Evolutionary conservation across 169 alveolate species (phyloP), one percentile per base, ranked within the genome.

Genomic region (Plasmodium berghei): DNA sequence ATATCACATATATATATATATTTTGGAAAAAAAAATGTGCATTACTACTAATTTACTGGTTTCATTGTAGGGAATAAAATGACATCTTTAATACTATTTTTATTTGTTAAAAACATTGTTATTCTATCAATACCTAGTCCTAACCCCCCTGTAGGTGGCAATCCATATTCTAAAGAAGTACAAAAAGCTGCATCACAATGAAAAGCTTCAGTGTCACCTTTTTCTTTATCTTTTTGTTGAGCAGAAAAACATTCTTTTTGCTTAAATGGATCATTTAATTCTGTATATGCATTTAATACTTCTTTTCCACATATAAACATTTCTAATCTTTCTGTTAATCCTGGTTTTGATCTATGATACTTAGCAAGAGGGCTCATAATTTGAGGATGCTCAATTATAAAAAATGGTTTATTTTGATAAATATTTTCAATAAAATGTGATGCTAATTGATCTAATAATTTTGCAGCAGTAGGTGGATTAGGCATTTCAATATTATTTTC

Each of bases 311-410:
- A 96, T 46, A 98, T 93, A 95, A 98, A 99, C 72, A 98, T 96
- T 96, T 99, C 99, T 88, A 98, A 98, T 70, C 99, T 95, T 95
- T 98, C 99, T 49, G 99, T 96, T 70, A 98, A 91, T 34, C 96
- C 97, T 14, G 97, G 96, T 87, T 95, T 95, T 14, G 94, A 67
- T 91, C 99, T 94, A 88, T 97, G 98, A 98, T 98, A 98, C 95
- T 99, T 99, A 54, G 99, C 99, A 67, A 98, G 96, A 9, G 99
- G 99, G 72, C 99, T 95, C 99, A 98, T 98, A 80, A 98, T 95
- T 96, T 98, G 98, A 40, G 99, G 99, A 80, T 98, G 99, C 87
- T 99, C 99, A 55, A 96, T 97, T 74, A 98, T 95, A 95, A 97
- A 97, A 8, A 98, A 95, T 1, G 99, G 99, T 70, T 83, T 52